Base-by-base conservation (phyloP, 1,284 basidiomycete genomes). In the Ganoderma resinaceum region DNA sequence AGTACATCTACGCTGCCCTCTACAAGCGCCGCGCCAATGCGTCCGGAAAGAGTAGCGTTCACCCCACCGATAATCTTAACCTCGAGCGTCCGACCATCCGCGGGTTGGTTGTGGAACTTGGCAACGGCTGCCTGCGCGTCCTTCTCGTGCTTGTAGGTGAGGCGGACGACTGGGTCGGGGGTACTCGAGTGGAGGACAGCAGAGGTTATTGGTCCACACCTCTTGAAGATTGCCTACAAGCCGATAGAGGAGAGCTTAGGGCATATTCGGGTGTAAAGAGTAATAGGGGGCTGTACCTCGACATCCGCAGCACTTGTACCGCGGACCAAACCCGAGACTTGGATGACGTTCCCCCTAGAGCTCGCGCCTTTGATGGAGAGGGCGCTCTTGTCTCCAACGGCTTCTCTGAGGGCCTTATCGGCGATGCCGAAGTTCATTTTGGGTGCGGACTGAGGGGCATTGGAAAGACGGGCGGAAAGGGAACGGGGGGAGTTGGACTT, bases 271-370 rank as follows among this genome's bases (percentile, higher is more conserved):
- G 38, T 37, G 29, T 23, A 40, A n/a, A 58, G 9, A 33, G 46
- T 26, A 43, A 26, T 42, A 42, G 38, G 52, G n/a, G 61, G 78
- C 85, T 67, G 3, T 65, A 89, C 89, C 76, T 89, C 87, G 65
- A 96, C 95, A 76, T 96, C 94, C 40, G 92, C 94, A 29, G 92
- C 85, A 2, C 92, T 95, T 35, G 94, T 96, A 6, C 94, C 95
- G 23, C 80, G 81, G 7, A 91, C 92, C 35, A 96, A 81, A 8
- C 92, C 92, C 11, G 88, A 84, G 18, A 96, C 90, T 74, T 95
- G 88, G 0, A 96, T 89, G 62, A 93, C 89, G 69, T 92, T 93
- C 14, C 88, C 88, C 29, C 81, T 79, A 23, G 82, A 78, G 67
- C 88, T 84, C 12, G 93, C 93, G 11, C 94, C 94, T 78, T 92